Evolutionary conservation across 2,329 filamentous ascomycete genomes (phyloP).

Genomic region (Cladophialophora immunda): DNA sequence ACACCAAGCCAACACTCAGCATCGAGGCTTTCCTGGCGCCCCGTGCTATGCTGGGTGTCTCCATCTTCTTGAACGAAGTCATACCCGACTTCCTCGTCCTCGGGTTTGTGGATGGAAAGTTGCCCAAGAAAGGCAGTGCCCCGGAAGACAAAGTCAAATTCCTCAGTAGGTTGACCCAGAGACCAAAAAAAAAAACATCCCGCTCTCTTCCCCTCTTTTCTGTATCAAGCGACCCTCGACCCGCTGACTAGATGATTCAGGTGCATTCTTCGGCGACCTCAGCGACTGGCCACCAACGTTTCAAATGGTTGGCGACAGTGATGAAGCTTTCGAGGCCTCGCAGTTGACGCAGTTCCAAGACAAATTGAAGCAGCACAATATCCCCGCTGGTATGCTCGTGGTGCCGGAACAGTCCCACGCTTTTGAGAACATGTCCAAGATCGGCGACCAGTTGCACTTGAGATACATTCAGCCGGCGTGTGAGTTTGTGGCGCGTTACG

Average conservation of each 20-base stretch:
- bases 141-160: slow-evolving; percentile 4
- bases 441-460: slow-evolving; percentile 8
- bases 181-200: too few relatives aligned
- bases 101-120: neutral
- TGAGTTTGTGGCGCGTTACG: neutral
- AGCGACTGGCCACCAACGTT: slow-evolving; percentile 9
- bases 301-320: slow-evolving; percentile 10
- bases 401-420: slow-evolving; percentile 4
- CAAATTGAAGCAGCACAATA: neutral
- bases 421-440: slow-evolving; percentile 8
- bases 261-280: slow-evolving; percentile 11
- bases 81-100: neutral
- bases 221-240: neutral
- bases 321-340: slow-evolving; percentile 6
- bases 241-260: neutral
- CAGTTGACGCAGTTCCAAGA: slow-evolving; percentile 1
- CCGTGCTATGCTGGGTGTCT: neutral
- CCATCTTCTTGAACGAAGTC: slow-evolving; percentile 12
- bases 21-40: neutral
- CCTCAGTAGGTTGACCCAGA: slow-evolving; percentile 2
- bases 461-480: slow-evolving; percentile 10
- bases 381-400: slow-evolving; percentile 11
- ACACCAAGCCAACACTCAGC: neutral
- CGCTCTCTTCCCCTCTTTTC: too few relatives aligned
- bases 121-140: slow-evolving; percentile 3